phyloP scores from a whole-genome alignment of 257 asterid genomes.

The Henckelia pumila region DNA sequence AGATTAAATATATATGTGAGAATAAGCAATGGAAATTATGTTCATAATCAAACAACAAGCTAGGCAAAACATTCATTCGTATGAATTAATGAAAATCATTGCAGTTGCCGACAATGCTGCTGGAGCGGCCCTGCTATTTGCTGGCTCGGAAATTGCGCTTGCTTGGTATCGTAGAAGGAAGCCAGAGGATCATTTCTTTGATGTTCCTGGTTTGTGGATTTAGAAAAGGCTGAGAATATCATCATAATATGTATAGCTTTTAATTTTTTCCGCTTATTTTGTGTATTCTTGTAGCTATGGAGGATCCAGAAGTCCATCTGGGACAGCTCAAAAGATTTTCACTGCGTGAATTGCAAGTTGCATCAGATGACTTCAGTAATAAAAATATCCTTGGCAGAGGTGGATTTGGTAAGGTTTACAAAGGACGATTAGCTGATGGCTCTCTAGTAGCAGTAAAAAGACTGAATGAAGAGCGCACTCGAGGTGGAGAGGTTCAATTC shows the following conservation, averaged over 20 bases:
- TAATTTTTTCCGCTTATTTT: slow-evolving; percentile 14
- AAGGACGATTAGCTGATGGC: slow-evolving; percentile 41
- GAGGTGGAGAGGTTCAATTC: slow-evolving; percentile 42
- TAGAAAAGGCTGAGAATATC: slow-evolving; percentile 2
- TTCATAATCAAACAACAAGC: no score
- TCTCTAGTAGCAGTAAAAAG: slow-evolving; percentile 45
- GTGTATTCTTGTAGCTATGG: slow-evolving; percentile 39
- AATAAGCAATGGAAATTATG: no score
- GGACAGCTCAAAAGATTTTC: slow-evolving; percentile 45
- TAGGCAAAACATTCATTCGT: no score
- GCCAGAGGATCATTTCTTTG: slow-evolving; percentile 48
- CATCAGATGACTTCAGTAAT: slow-evolving; percentile 39
- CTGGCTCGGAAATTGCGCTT: slow-evolving; percentile 50
- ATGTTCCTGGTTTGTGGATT: slow-evolving; percentile 48
- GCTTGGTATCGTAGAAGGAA: slow-evolving; percentile 45
- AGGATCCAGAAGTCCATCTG: slow-evolving; percentile 45
- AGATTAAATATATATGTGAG: no score
- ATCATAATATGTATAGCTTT: not conserved
- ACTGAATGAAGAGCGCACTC: slow-evolving; percentile 38
- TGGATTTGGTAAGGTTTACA: slow-evolving; percentile 43
- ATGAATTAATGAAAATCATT: no score
- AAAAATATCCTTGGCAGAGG: slow-evolving; percentile 43
- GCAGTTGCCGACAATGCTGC: no score
- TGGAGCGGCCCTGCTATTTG: slow-evolving; percentile 52
- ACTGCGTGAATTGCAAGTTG: slow-evolving; percentile 41